Evolutionary conservation across 371 early-diverging fungal species (phyloP).

Genomic region (Mucor lusitanicus): DNA sequence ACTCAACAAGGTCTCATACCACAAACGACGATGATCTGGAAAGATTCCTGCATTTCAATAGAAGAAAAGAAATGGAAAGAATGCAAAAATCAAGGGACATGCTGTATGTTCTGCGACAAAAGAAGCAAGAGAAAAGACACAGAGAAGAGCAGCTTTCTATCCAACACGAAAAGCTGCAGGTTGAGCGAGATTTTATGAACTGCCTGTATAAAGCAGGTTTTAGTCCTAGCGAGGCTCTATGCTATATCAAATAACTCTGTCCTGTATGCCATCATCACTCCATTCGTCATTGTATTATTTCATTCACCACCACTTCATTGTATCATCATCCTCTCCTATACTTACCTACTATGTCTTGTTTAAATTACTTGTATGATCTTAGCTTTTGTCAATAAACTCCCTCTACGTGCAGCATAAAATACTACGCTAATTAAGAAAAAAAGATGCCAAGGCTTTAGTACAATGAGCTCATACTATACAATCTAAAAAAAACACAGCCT

Average conservation of each 20-base stretch:
- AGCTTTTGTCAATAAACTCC: too few relatives aligned
- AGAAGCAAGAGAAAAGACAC: not conserved
- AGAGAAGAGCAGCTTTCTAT: not conserved
- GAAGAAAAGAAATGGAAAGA: conserved; percentile 5
- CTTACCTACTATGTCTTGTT: too few relatives aligned
- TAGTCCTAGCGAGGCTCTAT: not conserved
- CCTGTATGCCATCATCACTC: too few relatives aligned
- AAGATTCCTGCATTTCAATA: not conserved
- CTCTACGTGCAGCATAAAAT: too few relatives aligned
- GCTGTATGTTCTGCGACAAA: not conserved
- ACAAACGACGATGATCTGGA: not conserved
- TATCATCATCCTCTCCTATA: too few relatives aligned
- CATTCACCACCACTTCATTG: too few relatives aligned
- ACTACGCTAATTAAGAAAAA: too few relatives aligned
- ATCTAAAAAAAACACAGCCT: too few relatives aligned
- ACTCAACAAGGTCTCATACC: not conserved
- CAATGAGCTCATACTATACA: too few relatives aligned
- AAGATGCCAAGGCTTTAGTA: too few relatives aligned
- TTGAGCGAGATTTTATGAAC: not conserved
- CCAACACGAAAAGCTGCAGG: not conserved
- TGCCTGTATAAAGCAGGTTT: conserved; percentile 2
- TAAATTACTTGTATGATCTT: too few relatives aligned
- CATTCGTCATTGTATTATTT: too few relatives aligned
- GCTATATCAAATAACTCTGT: not conserved
- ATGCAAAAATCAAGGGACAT: not conserved